Conservation (phyloP, 768 basidiomycete genomes). For the Panellus pusillus region DNA sequence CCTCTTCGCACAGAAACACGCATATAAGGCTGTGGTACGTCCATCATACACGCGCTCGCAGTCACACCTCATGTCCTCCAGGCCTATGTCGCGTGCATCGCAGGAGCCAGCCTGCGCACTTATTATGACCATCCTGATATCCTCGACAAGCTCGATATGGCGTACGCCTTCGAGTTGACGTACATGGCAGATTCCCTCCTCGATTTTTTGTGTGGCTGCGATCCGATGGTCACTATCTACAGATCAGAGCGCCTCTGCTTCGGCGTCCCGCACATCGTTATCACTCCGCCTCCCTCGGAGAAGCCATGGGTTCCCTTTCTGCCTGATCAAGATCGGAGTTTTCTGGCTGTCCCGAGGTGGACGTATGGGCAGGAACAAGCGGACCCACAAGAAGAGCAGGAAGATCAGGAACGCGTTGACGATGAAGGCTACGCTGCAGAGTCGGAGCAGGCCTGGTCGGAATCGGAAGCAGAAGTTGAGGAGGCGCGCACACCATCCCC, state of each 20-base stretch:
- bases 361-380: conserved; percentile 1
- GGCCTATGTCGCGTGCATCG: conserved; percentile 41
- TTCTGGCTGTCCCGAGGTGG: conserved; percentile 9
- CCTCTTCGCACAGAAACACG: conserved; percentile 35
- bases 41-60: conserved; percentile 1
- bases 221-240: conserved; percentile 36
- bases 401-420: neutral
- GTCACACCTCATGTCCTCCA: conserved; percentile 24
- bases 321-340: conserved; percentile 6
- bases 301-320: conserved; percentile 30
- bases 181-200: conserved; percentile 44
- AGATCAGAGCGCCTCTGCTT: conserved; percentile 44
- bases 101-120: conserved; percentile 35
- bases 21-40: conserved; percentile 41
- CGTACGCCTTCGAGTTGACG: conserved; percentile 39
- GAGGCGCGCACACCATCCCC: conserved; percentile 20
- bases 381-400: neutral
- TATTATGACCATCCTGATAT: conserved; percentile 35
- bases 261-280: conserved; percentile 45
- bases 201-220: conserved; percentile 15
- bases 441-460: neutral
- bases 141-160: conserved; percentile 3
- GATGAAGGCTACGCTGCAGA: neutral
- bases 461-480: conserved; percentile 18
- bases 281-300: conserved; percentile 39